Percentiles rank a stretch among this genome's conserved stretches.
These are phyloP conservation scores for Trichothecium roseum DNA, from an alignment of 2,329 filamentous ascomycete genomes.

Conservation along the genomic window DNA sequence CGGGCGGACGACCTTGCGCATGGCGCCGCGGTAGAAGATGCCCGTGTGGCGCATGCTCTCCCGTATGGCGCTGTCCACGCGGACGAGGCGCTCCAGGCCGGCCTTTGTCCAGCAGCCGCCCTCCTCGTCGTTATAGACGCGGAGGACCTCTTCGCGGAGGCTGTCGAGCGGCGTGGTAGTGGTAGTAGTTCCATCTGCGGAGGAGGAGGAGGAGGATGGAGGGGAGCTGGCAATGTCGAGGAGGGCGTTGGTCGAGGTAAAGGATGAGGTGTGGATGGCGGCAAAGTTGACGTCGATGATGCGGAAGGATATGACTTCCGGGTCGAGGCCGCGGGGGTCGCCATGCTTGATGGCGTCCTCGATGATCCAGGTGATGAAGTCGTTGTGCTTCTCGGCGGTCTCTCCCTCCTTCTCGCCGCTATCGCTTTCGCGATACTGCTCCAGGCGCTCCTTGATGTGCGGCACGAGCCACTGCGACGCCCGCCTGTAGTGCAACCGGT, in stretches of 20 bases:
- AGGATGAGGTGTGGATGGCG: constrained; percentile 3
- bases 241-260: constrained; percentile 2
- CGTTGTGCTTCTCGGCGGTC: constrained; percentile 3
- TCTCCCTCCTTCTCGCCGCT: no score
- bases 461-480: neutral
- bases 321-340: neutral
- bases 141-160: constrained; percentile 25
- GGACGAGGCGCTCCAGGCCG: constrained; percentile 22
- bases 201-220: neutral
- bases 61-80: constrained; percentile 28
- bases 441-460: constrained; percentile 1
- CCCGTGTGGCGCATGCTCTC: constrained; percentile 23
- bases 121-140: constrained; percentile 14
- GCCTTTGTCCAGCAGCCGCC: constrained; percentile 24
- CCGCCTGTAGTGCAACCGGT: constrained; percentile 1
- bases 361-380: constrained; percentile 3
- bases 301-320: neutral
- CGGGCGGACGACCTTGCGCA: constrained; percentile 13
- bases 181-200: neutral
- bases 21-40: constrained; percentile 13
- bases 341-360: neutral
- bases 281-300: constrained; percentile 3
- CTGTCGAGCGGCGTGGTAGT: constrained; percentile 11
- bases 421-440: no score
- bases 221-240: constrained; percentile 2